A percentile compares a stretch with the other conserved stretches of the same genome.
Evolutionary conservation across 306 rosid genomes (phyloP).

Genomic region (Cyamopsis tetragonoloba): DNA sequence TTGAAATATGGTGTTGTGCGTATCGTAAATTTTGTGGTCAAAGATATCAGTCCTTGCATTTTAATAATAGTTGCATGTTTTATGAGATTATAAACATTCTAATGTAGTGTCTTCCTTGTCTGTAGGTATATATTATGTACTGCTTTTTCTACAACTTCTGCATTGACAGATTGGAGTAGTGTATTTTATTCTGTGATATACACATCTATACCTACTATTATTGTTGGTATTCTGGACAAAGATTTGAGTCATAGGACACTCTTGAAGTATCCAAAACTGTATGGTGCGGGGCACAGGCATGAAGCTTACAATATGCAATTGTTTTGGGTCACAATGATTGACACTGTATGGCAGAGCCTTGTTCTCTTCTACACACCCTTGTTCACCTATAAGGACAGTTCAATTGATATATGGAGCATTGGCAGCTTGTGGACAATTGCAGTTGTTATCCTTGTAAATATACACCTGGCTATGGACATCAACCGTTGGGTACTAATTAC

Average conservation of each 20-base stretch:
- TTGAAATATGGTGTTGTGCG: background rate
- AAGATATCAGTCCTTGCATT: conserved; percentile 17
- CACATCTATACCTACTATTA: conserved; percentile 89
- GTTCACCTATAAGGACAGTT: conserved; percentile 73
- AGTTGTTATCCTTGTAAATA: conserved; percentile 87
- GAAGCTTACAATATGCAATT: conserved; percentile 84
- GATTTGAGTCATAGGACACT: conserved; percentile 77
- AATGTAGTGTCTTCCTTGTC: conserved; percentile 16
- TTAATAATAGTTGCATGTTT: conserved; percentile 11
- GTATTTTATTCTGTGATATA: conserved; percentile 90
- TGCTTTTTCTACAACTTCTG: conserved; percentile 88
- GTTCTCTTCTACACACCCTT: conserved; percentile 77
- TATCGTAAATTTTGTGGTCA: conserved; percentile 4
- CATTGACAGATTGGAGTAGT: conserved; percentile 98
- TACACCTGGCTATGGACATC: conserved; percentile 93
- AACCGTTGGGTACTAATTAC: conserved; percentile 75
- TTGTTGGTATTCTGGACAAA: conserved; percentile 94
- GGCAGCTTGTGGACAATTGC: conserved; percentile 98
- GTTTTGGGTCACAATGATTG: conserved; percentile 91
- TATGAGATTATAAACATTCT: conserved; percentile 14
- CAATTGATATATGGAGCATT: conserved; percentile 92
- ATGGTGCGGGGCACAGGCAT: conserved; percentile 82
- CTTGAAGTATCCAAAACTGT: conserved; percentile 69
- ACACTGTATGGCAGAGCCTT: conserved; percentile 98
- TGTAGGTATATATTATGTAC: conserved; percentile 86